These are phyloP conservation scores for Pichia scutulata DNA, from an alignment of 805 yeast species.

Conservation along the genomic window DNA sequence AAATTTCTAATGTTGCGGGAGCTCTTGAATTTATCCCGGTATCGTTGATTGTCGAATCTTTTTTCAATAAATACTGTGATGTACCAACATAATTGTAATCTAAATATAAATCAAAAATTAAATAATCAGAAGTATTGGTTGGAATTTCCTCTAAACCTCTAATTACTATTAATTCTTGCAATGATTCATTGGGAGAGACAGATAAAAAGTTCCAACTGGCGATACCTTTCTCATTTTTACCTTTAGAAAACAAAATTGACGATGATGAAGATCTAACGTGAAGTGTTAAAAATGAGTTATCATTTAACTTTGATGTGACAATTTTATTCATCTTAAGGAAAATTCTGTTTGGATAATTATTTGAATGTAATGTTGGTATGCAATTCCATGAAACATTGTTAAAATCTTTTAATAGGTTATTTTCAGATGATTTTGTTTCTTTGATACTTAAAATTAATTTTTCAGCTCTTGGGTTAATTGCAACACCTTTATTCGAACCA, in stretches of 20 bases:
- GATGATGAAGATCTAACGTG: conserved; percentile 47
- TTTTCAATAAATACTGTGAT: conserved; percentile 38
- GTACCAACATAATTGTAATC: conserved; percentile 60
- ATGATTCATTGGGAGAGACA: conserved; percentile 59
- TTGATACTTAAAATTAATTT: conserved; percentile 60
- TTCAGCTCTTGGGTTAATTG: conserved; percentile 76
- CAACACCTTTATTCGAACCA: conserved; percentile 70
- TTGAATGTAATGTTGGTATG: conserved; percentile 57
- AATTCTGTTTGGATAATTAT: conserved; percentile 51
- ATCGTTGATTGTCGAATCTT: conserved; percentile 21
- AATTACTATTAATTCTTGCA: conserved; percentile 65
- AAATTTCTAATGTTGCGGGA: conserved; percentile 37
- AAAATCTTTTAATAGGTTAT: conserved; percentile 5
- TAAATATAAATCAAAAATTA: conserved; percentile 48
- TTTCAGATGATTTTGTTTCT: conserved; percentile 42
- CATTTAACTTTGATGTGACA: conserved; percentile 12
- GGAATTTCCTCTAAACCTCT: conserved; percentile 38
- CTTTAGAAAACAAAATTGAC: conserved; percentile 51
- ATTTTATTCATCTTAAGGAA: conserved; percentile 51
- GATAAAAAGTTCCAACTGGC: conserved; percentile 65
- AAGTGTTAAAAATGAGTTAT: conserved; percentile 42
- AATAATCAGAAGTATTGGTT: conserved; percentile 42
- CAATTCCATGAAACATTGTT: conserved; percentile 45
- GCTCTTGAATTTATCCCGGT: conserved; percentile 31
- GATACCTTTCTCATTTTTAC: conserved; percentile 49